Conservation (phyloP, 1,284 basidiomycete genomes). For the Sporisorium iseilematis-ciliati region DNA sequence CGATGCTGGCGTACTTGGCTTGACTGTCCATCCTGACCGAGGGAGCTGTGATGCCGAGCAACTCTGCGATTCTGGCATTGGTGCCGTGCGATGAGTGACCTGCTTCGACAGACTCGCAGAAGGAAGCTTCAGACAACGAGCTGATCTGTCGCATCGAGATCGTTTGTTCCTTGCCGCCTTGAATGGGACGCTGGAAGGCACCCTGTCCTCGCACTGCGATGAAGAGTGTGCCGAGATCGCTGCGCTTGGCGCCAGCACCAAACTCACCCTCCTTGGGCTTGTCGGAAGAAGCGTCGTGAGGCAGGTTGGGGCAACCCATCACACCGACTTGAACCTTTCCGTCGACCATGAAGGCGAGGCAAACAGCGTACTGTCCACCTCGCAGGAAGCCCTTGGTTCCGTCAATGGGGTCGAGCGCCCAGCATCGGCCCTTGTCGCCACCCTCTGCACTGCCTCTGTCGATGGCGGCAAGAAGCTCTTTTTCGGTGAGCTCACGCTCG, state of each 20-base stretch:
- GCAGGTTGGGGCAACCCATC: slow-evolving; percentile 94
- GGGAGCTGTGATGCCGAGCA: slow-evolving; percentile 78
- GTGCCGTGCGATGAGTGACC: slow-evolving; percentile 92
- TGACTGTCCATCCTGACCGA: slow-evolving; percentile 96
- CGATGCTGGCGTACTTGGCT: slow-evolving; percentile 91
- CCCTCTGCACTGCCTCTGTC: slow-evolving; percentile 87
- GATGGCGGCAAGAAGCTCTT: slow-evolving; percentile 82
- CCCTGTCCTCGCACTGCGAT: slow-evolving; percentile 65
- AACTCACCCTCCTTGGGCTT: slow-evolving; percentile 67
- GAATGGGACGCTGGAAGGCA: slow-evolving; percentile 60
- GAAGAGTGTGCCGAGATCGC: slow-evolving; percentile 65
- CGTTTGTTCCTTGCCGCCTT: slow-evolving; percentile 46
- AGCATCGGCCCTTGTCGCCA: slow-evolving; percentile 81
- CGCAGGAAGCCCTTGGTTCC: slow-evolving; percentile 95
- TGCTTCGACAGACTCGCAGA: slow-evolving; percentile 94
- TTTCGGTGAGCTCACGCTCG: slow-evolving; percentile 71
- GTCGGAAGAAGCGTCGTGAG: slow-evolving; percentile 71
- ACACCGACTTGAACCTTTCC: slow-evolving; percentile 81
- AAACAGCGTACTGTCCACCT: slow-evolving; percentile 96
- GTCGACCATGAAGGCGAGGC: slow-evolving; percentile 89
- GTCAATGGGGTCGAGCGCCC: slow-evolving; percentile 92
- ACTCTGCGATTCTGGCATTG: slow-evolving; percentile 77
- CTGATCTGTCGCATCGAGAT: slow-evolving; percentile 62
- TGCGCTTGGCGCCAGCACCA: slow-evolving; percentile 41
- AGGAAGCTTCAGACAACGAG: slow-evolving; percentile 74